phyloP scores from a whole-genome alignment of 2,329 filamentous ascomycete species.

The Myriosclerotinia duriaeana region DNA sequence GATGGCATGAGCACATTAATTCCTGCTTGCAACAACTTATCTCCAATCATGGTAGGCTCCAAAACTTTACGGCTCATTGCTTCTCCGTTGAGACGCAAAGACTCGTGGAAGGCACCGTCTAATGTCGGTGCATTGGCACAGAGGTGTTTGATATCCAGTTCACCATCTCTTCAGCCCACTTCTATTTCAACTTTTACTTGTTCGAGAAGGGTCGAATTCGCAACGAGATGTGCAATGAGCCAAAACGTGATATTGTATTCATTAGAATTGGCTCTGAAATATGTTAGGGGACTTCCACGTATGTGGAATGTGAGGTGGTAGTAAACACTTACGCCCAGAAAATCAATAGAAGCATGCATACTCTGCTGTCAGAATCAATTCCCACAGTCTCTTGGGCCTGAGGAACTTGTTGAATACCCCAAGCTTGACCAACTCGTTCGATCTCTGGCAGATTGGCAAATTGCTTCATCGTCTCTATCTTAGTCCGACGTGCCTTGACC shows the following conservation, averaged over 20 bases:
- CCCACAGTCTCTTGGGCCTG: conserved; percentile 12
- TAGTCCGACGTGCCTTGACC: conserved; percentile 14
- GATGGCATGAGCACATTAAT: conserved; percentile 21
- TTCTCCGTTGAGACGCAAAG: conserved; percentile 14
- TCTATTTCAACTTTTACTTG: conserved; percentile 9
- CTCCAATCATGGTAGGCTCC: conserved; percentile 7
- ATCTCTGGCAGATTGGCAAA: conserved; percentile 14
- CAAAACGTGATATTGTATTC: conserved; percentile 24
- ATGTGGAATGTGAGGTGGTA: not conserved
- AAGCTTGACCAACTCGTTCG: conserved; percentile 1
- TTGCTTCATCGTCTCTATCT: conserved; percentile 10
- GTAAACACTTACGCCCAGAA: conserved; percentile 17
- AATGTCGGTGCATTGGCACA: conserved; percentile 15
- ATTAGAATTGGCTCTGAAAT: conserved; percentile 21
- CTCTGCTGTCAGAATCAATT: conserved; percentile 13
- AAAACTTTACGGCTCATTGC: conserved; percentile 19
- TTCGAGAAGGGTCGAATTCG: conserved; percentile 5
- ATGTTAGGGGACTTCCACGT: not conserved
- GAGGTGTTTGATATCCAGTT: conserved; percentile 8
- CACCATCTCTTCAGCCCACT: conserved; percentile 2
- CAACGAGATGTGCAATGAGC: conserved; percentile 19
- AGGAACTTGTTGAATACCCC: conserved; percentile 7
- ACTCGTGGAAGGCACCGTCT: conserved; percentile 22
- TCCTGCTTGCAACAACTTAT: conserved; percentile 14
- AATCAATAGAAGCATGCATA: conserved; percentile 16